A percentile compares a stretch with the other conserved stretches of the same genome.
Conservation (phyloP, 805 yeast species). For the Yamadazyma phyllophila region DNA sequence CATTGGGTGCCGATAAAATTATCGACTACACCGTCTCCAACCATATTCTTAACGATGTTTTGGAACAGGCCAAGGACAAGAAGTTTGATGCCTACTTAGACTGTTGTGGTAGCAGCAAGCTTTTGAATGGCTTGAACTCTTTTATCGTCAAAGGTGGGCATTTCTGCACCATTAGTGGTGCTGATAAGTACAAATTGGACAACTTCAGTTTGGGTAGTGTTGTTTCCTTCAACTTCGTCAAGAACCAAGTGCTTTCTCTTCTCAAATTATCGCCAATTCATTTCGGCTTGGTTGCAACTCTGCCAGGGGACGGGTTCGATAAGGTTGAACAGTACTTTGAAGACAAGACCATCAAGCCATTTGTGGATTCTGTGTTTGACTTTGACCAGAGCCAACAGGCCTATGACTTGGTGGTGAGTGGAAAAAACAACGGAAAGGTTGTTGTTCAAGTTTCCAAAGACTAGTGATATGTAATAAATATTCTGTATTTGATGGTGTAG, state of each 20-base stretch:
- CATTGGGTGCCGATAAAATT: slow-evolving; percentile 56
- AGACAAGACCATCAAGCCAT: slow-evolving; percentile 42
- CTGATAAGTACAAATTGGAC: slow-evolving; percentile 25
- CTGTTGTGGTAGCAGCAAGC: slow-evolving; percentile 57
- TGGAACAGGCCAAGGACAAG: slow-evolving; percentile 29
- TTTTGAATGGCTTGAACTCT: slow-evolving; percentile 41
- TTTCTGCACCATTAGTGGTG: slow-evolving; percentile 60
- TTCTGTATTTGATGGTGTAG: too few species aligned
- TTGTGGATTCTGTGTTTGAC: slow-evolving; percentile 53
- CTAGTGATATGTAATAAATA: not conserved
- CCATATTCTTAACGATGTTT: slow-evolving; percentile 27
- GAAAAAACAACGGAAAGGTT: slow-evolving; percentile 65
- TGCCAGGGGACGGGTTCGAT: slow-evolving; percentile 15
- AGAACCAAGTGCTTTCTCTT: not conserved
- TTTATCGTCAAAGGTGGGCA: slow-evolving; percentile 48
- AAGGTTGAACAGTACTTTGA: slow-evolving; percentile 39
- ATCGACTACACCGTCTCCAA: slow-evolving; percentile 56
- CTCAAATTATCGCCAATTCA: not conserved
- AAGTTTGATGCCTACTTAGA: slow-evolving; percentile 65
- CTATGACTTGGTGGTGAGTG: slow-evolving; percentile 42
- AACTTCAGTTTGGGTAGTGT: not conserved
- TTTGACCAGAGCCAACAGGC: slow-evolving; percentile 54
- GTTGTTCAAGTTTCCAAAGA: slow-evolving; percentile 35
- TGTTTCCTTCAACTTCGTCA: slow-evolving; percentile 4
- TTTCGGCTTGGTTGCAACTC: not conserved